These are phyloP conservation scores for Symbiodinium pilosum DNA, from an alignment of 73 alveolate genomes.

Conservation along the genomic window DNA sequence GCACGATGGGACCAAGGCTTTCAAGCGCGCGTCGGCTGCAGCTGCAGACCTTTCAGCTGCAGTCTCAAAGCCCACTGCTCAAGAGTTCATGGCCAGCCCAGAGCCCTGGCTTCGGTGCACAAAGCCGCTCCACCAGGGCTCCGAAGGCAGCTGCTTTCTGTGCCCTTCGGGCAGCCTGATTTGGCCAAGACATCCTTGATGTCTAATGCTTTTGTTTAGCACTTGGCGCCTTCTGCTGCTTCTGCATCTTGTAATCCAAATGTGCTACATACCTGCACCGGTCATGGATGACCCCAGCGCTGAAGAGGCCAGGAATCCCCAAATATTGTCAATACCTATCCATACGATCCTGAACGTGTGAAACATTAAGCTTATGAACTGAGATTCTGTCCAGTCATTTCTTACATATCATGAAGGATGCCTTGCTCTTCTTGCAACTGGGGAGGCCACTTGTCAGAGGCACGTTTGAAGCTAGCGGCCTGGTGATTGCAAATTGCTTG, in stretches of 20 bases:
- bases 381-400: no score
- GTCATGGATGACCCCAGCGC: no score
- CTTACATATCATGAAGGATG: no score
- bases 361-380: no score
- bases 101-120: neutral
- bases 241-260: neutral
- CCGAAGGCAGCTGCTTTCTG: neutral
- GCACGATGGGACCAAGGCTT: neutral
- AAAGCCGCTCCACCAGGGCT: neutral
- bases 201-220: neutral
- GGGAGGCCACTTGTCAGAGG: slow-evolving; percentile 7
- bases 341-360: no score
- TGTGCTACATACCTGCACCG: slow-evolving; percentile 10
- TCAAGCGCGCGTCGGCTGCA: neutral
- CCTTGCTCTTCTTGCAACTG: no score
- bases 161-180: neutral
- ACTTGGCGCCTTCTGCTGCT: slow-evolving; percentile 2
- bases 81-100: no score
- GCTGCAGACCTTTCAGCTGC: no score
- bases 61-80: no score
- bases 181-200: neutral
- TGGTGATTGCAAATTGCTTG: no score
- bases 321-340: no score
- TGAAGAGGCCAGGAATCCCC: no score
- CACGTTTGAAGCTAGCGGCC: neutral